These are phyloP conservation scores for Claviceps quebecensis DNA, from an alignment of 2,329 filamentous ascomycete genomes.

Conservation along the genomic window DNA sequence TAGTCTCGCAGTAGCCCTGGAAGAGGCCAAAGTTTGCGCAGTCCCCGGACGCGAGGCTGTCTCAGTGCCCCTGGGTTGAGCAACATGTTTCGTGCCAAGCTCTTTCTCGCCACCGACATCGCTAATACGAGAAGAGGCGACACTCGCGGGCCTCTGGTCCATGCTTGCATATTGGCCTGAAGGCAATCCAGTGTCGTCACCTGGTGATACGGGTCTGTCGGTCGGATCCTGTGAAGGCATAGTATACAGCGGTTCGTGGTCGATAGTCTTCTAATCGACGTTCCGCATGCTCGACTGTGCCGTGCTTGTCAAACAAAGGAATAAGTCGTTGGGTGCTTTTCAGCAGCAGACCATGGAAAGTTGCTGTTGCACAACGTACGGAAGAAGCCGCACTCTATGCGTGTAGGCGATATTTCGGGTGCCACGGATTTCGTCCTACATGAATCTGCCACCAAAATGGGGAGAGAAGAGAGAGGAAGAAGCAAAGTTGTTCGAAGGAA, in stretches of 20 bases:
- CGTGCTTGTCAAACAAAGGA: background rate
- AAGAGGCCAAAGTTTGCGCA: slow-evolving; percentile 32
- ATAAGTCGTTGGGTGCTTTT: background rate
- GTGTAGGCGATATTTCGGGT: background rate
- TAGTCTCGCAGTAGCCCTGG: slow-evolving; percentile 33
- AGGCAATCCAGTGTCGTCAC: slow-evolving; percentile 25
- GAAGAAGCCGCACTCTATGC: background rate
- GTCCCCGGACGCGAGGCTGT: slow-evolving; percentile 38
- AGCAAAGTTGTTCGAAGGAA: background rate
- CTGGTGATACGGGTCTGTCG: slow-evolving; percentile 21
- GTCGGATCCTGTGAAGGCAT: slow-evolving; percentile 26
- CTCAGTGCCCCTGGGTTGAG: slow-evolving; percentile 26
- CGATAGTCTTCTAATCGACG: background rate
- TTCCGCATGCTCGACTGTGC: slow-evolving; percentile 8
- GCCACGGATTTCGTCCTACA: background rate
- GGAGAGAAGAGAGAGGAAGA: background rate
- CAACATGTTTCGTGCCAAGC: slow-evolving; percentile 22
- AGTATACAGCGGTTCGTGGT: slow-evolving; percentile 1
- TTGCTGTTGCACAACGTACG: background rate
- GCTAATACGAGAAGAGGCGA: slow-evolving; percentile 61
- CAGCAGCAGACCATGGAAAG: background rate
- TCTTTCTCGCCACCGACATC: slow-evolving; percentile 47
- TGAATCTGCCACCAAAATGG: background rate
- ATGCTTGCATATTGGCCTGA: slow-evolving; percentile 19
- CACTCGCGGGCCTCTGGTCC: slow-evolving; percentile 40